phyloP scores from a whole-genome alignment of 2,329 filamentous ascomycete genomes.

The Polytolypa hystricis region DNA sequence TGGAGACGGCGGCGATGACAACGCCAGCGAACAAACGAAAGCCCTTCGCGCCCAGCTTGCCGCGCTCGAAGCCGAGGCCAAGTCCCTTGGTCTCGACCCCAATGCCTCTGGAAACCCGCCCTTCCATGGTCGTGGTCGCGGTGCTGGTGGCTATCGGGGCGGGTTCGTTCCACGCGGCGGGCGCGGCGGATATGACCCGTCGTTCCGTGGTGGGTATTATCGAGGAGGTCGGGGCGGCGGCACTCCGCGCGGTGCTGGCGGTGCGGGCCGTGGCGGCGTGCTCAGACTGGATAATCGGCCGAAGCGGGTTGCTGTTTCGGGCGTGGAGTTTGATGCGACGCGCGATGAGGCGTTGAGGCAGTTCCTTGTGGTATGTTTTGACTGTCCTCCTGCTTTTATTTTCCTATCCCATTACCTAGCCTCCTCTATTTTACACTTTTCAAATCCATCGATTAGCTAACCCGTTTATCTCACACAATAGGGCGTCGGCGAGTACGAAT shows the following conservation, averaged over 20 bases:
- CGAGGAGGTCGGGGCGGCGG: constrained; percentile 34
- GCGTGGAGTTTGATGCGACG: constrained; percentile 35
- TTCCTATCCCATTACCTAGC: background rate
- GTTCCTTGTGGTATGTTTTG: constrained; percentile 39
- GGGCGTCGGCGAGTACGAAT: constrained; percentile 38
- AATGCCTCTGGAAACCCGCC: constrained; percentile 20
- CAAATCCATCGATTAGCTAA: no score
- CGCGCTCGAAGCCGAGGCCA: constrained; percentile 45
- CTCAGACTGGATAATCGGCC: constrained; percentile 49
- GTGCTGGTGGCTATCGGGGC: constrained; percentile 21
- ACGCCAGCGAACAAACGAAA: constrained; percentile 39
- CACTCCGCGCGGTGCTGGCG: constrained; percentile 19
- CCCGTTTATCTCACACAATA: constrained; percentile 14
- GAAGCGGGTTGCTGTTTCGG: constrained; percentile 41
- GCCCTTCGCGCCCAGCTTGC: constrained; percentile 44
- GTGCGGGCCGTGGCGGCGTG: constrained; percentile 37
- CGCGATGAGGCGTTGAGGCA: constrained; percentile 47
- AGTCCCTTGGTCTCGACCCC: constrained; percentile 42
- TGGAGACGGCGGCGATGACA: constrained; percentile 20
- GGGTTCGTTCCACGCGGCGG: constrained; percentile 27
- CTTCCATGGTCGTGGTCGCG: constrained; percentile 22
- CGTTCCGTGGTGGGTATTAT: constrained; percentile 28
- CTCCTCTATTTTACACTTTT: no score
- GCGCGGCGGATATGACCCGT: constrained; percentile 29
- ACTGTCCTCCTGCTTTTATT: constrained; percentile 1